Base-by-base conservation (phyloP, 192 early-diverging fungal species). In the Coemansia sp. region DNA sequence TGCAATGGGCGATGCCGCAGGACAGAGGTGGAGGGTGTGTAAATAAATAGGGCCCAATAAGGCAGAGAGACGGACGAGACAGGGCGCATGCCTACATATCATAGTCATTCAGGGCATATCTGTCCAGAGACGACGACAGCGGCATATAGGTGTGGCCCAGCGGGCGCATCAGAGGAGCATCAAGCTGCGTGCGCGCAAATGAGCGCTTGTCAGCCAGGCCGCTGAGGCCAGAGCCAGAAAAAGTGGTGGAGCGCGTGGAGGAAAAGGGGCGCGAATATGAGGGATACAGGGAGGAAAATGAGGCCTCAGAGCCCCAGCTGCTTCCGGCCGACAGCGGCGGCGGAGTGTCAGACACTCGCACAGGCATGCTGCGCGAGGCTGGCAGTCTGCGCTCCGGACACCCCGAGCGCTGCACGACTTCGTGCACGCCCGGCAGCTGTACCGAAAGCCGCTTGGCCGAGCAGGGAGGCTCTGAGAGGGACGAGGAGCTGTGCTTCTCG, bases 211-310 rank as follows among this genome's bases (percentile, higher is more conserved):
- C 34, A 17, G 31, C 31, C n/a, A 57, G 55, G 36, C 55, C 20
- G 7, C 6, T 20, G 3, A 62, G 65, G 47, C 60, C 62, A 28
- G 67, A n/a, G 28, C 40, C 23, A 52, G 64, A 50, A 49, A 64
- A 46, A 17, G 71, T 58, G 14, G 77, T 66, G 22, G 68, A 71
- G 60, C 77, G 77, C 20, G 76, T 68, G 20, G 71, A 69, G 40
- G 76, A 70, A 44, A 79, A 74, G 36, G 71, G 64, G 9, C 77
- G 77, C 12, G 77, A 62, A 58, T 71, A 71, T 37, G 74, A 59
- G 22, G 67, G 42, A 28, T 58, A 72, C 6, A 56, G 15, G 42
- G 70, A 53, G n/a, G 44, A 59, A 17, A 61, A 60, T 8, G 64
- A 64, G 23, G 62, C 65, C 28, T 74, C 71, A 38, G 77, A 70